Percentiles rank a stretch among this genome's conserved stretches.
Conservation (phyloP, 1,284 basidiomycete species). For the Leucoagaricus sp. region DNA sequence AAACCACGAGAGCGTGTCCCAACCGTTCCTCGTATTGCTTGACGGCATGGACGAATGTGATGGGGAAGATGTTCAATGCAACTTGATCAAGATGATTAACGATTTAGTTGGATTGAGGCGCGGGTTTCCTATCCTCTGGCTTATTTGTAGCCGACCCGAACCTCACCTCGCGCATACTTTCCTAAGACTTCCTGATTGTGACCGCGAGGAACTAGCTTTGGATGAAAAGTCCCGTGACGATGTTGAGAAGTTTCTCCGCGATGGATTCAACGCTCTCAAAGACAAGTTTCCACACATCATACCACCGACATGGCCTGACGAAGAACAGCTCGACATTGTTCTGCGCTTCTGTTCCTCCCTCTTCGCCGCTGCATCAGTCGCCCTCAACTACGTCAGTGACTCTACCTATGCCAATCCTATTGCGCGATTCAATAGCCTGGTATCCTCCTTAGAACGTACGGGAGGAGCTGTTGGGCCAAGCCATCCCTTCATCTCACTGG, state of each 20-base stretch:
- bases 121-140: too few relatives aligned
- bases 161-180: slow-evolving; percentile 1
- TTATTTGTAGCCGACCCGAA: too few relatives aligned
- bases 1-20: too few relatives aligned
- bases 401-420: background rate
- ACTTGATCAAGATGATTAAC: too few relatives aligned
- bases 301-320: background rate
- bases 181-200: background rate
- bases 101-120: too few relatives aligned
- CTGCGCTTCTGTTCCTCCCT: background rate
- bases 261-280: background rate
- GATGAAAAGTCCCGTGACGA: background rate
- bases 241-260: background rate
- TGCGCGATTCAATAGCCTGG: background rate
- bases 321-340: background rate
- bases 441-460: background rate
- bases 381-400: slow-evolving; percentile 4
- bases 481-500: background rate
- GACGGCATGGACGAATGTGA: too few relatives aligned
- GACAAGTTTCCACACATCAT: background rate
- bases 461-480: background rate
- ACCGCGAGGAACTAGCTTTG: background rate
- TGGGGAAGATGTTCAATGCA: too few relatives aligned
- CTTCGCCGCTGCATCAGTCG: slow-evolving; percentile 1
- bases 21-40: too few relatives aligned